Percentiles rank a stretch among this genome's conserved stretches.
phyloP scores from a whole-genome alignment of 192 early-diverging fungal genomes.

The Coemansia sp. region DNA sequence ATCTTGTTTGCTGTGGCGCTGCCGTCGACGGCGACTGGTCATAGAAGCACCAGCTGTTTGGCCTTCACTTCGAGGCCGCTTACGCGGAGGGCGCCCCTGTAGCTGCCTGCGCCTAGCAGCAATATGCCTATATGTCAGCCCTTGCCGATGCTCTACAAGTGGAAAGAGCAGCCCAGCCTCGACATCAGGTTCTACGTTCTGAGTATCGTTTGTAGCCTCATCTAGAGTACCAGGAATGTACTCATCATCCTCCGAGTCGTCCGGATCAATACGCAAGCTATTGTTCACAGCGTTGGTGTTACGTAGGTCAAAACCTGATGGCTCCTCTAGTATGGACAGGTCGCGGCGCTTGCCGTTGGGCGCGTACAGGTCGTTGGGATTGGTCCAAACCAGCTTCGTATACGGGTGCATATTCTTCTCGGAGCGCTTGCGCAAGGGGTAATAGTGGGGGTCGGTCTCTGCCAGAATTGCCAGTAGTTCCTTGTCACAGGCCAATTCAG shows the following conservation, averaged over 20 bases:
- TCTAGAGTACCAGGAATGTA: conserved; percentile 39
- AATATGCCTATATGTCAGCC: conserved; percentile 30
- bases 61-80: not conserved
- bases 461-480: conserved; percentile 6
- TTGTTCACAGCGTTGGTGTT: not conserved
- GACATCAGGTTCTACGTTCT: not conserved
- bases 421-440: conserved; percentile 38
- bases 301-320: not conserved
- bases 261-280: conserved; percentile 9
- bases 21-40: not conserved
- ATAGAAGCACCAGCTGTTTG: not conserved
- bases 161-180: not conserved
- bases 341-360: conserved; percentile 8
- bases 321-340: conserved; percentile 8
- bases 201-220: conserved; percentile 6
- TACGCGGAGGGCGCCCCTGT: not conserved
- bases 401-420: conserved; percentile 50
- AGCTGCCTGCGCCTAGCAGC: conserved; percentile 17
- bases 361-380: conserved; percentile 20
- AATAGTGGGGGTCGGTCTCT: conserved; percentile 14
- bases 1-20: not conserved
- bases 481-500: not conserved
- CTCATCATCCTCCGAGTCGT: conserved; percentile 45
- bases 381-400: conserved; percentile 49
- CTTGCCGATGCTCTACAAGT: conserved; percentile 3